Base-by-base conservation (phyloP, 495 filamentous ascomycete species). In the Letharia lupina region DNA sequence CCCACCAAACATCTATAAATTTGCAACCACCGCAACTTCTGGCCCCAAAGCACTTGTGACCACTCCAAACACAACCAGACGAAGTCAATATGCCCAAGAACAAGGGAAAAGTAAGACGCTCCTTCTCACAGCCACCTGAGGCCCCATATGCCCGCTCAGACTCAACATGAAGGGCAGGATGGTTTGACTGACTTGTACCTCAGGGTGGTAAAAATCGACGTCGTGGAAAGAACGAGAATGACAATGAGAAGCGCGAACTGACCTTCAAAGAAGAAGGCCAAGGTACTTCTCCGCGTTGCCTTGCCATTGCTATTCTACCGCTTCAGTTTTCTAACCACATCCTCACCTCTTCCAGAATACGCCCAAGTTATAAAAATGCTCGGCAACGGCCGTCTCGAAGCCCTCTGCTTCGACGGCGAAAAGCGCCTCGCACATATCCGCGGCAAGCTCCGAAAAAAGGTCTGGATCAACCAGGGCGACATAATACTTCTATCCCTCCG, bases 171-270 rank as follows among this genome's bases (percentile, higher is more conserved):
- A 40, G 37, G 59, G 37, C 42, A 33, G 12, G 2, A 23, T 33
- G 9, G 10, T n/a, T 40, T 42, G 39, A 39, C 67, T 62, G 58
- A 44, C 28, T 60, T 20, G 41, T 23, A 16, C 33, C 47, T 39
- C n/a, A 97, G 90, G 94, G 94, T 77, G 94, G 94, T 83, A 98
- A 98, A 84, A 98, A 98, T 80, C 82, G 94, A 76, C 86, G 94
- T 81, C 88, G 94, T 79, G 94, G 94, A 79, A 98, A 98, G 91
- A 98, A 98, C 84, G 94, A 98, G 83, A 98, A 97, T 83, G 92
- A 95, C 83, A 96, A 96, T 74, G 93, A 97, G 83, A 97, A 97
- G 86, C 94, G 94, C 75, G 94, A 98, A 79, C 85, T 98, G 62
- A 90, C 90, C 67, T 98, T 98, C 87, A 97, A 97, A 79, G 94